phyloP scores from a whole-genome alignment of 805 yeast genomes.

The Hanseniaspora thailandica region DNA sequence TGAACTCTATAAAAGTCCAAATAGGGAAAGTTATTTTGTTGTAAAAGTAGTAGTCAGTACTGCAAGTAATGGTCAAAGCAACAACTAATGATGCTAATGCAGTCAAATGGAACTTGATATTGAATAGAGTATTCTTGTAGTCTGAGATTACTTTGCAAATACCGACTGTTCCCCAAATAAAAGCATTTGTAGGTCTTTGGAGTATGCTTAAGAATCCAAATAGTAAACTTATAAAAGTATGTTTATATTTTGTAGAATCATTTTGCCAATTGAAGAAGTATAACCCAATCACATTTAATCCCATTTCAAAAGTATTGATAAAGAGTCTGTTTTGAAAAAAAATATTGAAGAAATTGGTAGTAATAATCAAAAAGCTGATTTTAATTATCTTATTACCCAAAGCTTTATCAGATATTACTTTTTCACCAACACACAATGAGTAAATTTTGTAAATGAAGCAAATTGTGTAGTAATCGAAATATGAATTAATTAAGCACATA shows the following conservation, averaged over 20 bases:
- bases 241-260: constrained; percentile 18
- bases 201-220: constrained; percentile 55
- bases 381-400: constrained; percentile 18
- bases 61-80: constrained; percentile 31
- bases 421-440: constrained; percentile 13
- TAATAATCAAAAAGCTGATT: constrained; percentile 20
- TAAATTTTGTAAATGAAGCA: constrained; percentile 33
- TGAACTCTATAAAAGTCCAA: constrained; percentile 62
- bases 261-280: constrained; percentile 58
- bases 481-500: constrained; percentile 58
- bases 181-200: constrained; percentile 71
- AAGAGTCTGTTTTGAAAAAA: constrained; percentile 71
- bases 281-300: constrained; percentile 54
- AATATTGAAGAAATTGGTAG: constrained; percentile 54
- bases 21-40: constrained; percentile 47
- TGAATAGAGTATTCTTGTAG: constrained; percentile 14
- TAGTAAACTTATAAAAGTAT: constrained; percentile 31
- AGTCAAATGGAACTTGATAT: constrained; percentile 14
- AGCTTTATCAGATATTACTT: constrained; percentile 16
- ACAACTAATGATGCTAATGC: constrained; percentile 2
- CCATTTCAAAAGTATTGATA: constrained; percentile 70
- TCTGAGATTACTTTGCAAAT: constrained; percentile 20
- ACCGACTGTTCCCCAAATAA: constrained; percentile 66
- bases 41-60: constrained; percentile 53
- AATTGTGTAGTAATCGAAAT: constrained; percentile 55